phyloP scores from a whole-genome alignment of 768 basidiomycete species.

The Pisolithus microcarpus region DNA sequence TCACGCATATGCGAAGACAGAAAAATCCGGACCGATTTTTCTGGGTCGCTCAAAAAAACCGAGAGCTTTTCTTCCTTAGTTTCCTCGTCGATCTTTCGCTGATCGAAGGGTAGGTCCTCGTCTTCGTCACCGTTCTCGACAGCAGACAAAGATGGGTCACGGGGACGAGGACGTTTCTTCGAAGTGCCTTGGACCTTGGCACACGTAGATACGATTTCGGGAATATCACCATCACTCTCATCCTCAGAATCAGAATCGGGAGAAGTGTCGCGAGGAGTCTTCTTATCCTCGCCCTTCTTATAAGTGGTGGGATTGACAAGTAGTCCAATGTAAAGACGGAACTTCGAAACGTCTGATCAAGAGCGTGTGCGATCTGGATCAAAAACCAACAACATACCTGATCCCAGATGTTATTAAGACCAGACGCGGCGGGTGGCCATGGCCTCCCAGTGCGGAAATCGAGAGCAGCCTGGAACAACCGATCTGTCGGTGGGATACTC shows the following conservation, averaged over 20 bases:
- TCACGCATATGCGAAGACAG: constrained; percentile 63
- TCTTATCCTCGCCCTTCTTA: constrained; percentile 27
- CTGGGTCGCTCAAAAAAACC: constrained; percentile 58
- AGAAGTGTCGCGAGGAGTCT: constrained; percentile 24
- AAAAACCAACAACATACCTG: constrained; percentile 35
- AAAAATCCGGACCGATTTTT: constrained; percentile 51
- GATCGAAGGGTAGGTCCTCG: constrained; percentile 32
- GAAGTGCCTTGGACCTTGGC: not conserved
- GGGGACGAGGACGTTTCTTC: constrained; percentile 22
- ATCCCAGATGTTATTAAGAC: constrained; percentile 50
- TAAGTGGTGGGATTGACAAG: constrained; percentile 37
- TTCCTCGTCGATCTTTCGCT: constrained; percentile 27
- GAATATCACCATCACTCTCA: constrained; percentile 14
- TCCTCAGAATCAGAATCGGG: constrained; percentile 31
- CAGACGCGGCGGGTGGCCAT: constrained; percentile 29
- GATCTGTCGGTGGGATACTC: constrained; percentile 39
- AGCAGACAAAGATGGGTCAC: constrained; percentile 7
- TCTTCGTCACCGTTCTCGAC: constrained; percentile 23
- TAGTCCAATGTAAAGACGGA: constrained; percentile 55
- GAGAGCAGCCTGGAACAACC: constrained; percentile 48
- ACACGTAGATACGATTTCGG: constrained; percentile 3
- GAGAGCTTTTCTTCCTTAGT: constrained; percentile 38
- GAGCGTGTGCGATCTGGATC: not conserved
- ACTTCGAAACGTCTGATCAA: constrained; percentile 33
- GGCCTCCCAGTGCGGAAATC: constrained; percentile 46